Evolutionary conservation across 2,329 filamentous ascomycete genomes (phyloP), one percentile per base, ranked within the genome.

Genomic region (Penicillium sp.): DNA sequence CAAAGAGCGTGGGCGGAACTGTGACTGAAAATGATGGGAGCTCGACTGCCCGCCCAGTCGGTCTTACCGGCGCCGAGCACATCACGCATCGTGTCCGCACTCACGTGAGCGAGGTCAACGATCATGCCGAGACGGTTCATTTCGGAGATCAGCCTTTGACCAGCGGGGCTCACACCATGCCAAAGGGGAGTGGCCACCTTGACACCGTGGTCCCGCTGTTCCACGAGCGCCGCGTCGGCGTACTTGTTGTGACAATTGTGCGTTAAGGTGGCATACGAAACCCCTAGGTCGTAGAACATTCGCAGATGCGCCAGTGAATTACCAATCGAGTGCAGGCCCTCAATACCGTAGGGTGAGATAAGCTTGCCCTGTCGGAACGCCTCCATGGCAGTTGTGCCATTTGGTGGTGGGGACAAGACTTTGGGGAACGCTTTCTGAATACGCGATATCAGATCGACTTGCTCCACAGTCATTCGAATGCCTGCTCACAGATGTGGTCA

Each of bases 121-220:
- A 96, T 82, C 84, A 96, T 90, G 26, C 91, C 91, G 2, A 96
- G 74, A 3, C 91, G 81, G 66, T 96, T 97, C 90, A 97, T 96
- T 73, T 97, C 91, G 33, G 76, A 75, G 39, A 97, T 75, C 0
- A 96, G 71, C 9, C 76, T 65, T 44, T 80, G 78, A 4, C 91
- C 91, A 1, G 77, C 76, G 1, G 77, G 73, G 50, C 85, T 91
- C 1, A 97, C 76, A 2, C 91, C 91, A 67, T 50, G 80, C 75
- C 67, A 69, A 18, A 63, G 50, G 26, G 63, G 64, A 35, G 64
- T 58, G 11, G 66, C 62, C 37, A 62, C 74, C 18, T 72, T 71
- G 1, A 73, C 63, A 7, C 59, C 56, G 51, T 65, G 33, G 54
- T 65, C 46, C 60, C 64, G 58, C 54, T 73, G 33, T 63, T 70